Evolutionary conservation across 352 stramenopile genomes (phyloP), one percentile per base, ranked within the genome.

Genomic region (Globisporangium yorkense): DNA sequence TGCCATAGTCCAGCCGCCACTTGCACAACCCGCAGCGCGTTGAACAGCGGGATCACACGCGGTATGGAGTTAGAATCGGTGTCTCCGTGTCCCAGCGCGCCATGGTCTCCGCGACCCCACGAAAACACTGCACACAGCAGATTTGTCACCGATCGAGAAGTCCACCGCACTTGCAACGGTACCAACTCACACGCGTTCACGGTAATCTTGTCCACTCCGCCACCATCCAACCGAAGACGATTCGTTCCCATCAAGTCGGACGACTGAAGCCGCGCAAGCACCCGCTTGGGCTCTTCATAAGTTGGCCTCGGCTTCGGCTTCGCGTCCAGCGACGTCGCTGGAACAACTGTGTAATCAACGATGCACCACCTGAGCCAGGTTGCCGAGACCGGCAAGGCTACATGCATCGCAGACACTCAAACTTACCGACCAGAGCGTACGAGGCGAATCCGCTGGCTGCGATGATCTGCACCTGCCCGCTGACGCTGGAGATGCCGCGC

Each of bases 391-490:
- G 48, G 9, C 6, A 24, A 18, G 16, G 8, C 0, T 12, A 16
- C 12, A 37, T 9, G 13, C 5, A 9, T 9, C 6, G 16, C 47
- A 52, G 13, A 35, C 1, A 37, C 24, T 37, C 18, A 4, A 16
- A 55, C 73, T 16, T 56, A 90, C 83, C 73, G 47, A 89, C 65
- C 33, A 93, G 71, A 39, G 71, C 77, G 54, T 86, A 89, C 1
- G 77, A 93, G 16, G 83, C 78, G 54, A 77, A 91, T 0, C 73
- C 75, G 46, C 71, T 87, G 8, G 80, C 72, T 20, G 75, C 75
- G 56, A 93, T 82, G 27, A 71, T 72, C 29, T 80, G 63, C 20
- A 89, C 67, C 8, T 37, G 56, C 10, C 71, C 75, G 21, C 66
- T 62, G 35, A 53, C 59, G 15, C 24, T 54, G 3, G 59, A 54